Base-by-base conservation (phyloP, 495 filamentous ascomycete genomes). In the Elasticomyces elasticus region DNA sequence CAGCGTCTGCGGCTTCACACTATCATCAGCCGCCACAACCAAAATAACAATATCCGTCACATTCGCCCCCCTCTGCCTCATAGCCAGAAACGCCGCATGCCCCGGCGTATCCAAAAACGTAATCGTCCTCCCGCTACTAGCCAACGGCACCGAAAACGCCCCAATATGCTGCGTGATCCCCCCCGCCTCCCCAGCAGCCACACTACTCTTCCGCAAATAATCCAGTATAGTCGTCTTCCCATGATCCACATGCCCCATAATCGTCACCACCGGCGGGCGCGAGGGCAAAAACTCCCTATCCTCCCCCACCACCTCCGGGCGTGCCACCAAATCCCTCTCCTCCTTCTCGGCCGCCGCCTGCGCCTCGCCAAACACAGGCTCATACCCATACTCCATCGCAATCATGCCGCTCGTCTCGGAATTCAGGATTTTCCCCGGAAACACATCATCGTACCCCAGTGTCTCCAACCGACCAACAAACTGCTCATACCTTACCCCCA, bases 201-300 rank as follows among this genome's bases (percentile, higher is more conserved):
- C 82, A 0, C 89, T 94, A 4, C 89, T 91, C 59, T 95, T 90
- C 12, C 94, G 88, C 27, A 99, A 75, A 72, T 82, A 97, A 59
- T 99, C 94, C 9, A 99, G 74, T 27, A 99, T 79, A 0, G 94
- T 97, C 0, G 94, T 99, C 73, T 99, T 99, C 26, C 94, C 94
- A 67, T 99, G 94, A 65, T 99, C 94, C 61, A 99, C 94, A 60
- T 99, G 94, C 6, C 94, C 94, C 94, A 99, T 99, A 65, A 99
- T 97, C 13, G 94, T 99, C 37, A 99, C 92, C 13, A 99, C 86
- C 5, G 94, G 94, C 7, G 94, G 91, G 37, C 94, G 79, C 6
- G 72, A 61, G 0, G 89, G 89, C 38, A 94, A 67, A 5, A 67
- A 54, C 1, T 84, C 83, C 25, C 76, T 78, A 61, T 96, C 89